Evolutionary conservation across 768 basidiomycete genomes (phyloP).

Genomic region (Suillus ampliporus): DNA sequence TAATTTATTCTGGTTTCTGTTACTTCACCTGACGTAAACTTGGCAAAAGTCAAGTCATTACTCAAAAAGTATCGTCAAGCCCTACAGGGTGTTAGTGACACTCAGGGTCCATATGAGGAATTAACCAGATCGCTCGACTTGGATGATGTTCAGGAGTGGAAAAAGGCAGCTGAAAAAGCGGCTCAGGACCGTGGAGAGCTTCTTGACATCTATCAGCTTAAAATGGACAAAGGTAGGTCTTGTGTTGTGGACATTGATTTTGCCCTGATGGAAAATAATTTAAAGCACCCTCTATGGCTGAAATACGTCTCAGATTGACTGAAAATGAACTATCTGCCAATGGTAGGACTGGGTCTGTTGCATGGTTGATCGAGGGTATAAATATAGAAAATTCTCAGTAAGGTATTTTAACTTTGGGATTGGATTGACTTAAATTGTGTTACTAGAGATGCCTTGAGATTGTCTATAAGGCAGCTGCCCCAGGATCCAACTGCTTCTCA

Average conservation of each 20-base stretch:
- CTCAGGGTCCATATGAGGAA: conserved; percentile 3
- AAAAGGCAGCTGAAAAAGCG: background rate
- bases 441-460: conserved; percentile 9
- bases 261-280: no score
- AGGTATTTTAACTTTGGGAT: conserved; percentile 1
- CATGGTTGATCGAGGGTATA: conserved; percentile 10
- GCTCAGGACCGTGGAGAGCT: conserved; percentile 2
- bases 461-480: conserved; percentile 4
- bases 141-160: background rate
- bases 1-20: no score
- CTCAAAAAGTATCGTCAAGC: background rate
- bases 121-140: conserved; percentile 1
- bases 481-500: conserved; percentile 8
- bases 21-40: no score
- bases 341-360: conserved; percentile 3
- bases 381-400: conserved; percentile 14
- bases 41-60: background rate
- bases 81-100: conserved; percentile 4
- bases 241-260: background rate
- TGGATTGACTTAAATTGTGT: background rate
- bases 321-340: background rate
- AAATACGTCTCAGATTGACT: conserved; percentile 4
- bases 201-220: conserved; percentile 5
- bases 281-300: conserved; percentile 10
- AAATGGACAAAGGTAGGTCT: conserved; percentile 11